Percentiles rank a stretch among this genome's conserved stretches.
These are phyloP conservation scores for Cutaneotrichosporon dermatis DNA, from an alignment of 1,284 basidiomycete species.

Conservation along the genomic window DNA sequence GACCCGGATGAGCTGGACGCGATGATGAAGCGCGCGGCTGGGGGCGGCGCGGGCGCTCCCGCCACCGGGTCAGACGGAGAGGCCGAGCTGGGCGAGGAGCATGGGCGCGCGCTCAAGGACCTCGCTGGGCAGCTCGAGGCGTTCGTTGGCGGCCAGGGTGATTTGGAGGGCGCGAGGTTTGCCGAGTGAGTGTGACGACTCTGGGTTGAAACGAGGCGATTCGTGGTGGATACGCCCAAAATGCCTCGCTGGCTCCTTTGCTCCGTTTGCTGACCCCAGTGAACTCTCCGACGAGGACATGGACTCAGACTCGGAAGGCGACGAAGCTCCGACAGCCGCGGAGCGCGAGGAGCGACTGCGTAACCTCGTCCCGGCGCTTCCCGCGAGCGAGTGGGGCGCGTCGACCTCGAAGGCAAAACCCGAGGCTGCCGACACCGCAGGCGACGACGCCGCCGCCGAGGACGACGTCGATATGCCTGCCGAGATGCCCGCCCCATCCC, in stretches of 20 bases:
- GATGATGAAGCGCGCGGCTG: slow-evolving; percentile 35
- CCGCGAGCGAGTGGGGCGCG: slow-evolving; percentile 50
- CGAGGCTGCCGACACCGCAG: background rate
- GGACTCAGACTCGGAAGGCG: slow-evolving; percentile 26
- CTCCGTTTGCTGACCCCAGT: slow-evolving; percentile 13
- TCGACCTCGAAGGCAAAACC: slow-evolving; percentile 9
- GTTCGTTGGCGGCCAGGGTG: slow-evolving; percentile 82
- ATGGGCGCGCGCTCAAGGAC: slow-evolving; percentile 65
- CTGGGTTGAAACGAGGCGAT: background rate
- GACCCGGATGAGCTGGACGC: slow-evolving; percentile 47
- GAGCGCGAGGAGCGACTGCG: slow-evolving; percentile 39
- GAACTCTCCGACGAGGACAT: slow-evolving; percentile 52
- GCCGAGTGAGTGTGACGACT: slow-evolving; percentile 64
- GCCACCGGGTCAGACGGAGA: slow-evolving; percentile 20
- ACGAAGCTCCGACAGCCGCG: slow-evolving; percentile 37
- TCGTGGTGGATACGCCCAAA: background rate
- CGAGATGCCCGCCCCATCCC: background rate
- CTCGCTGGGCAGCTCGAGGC: slow-evolving; percentile 77
- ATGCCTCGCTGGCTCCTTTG: background rate
- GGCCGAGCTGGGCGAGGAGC: slow-evolving; percentile 51
- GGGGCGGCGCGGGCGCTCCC: background rate
- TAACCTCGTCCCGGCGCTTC: slow-evolving; percentile 47
- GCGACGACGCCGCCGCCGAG: background rate
- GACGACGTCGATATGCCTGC: slow-evolving; percentile 8
- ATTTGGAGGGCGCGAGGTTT: slow-evolving; percentile 78